These are phyloP conservation scores for Coccinonectria pachysandricola DNA, from an alignment of 2,329 filamentous ascomycete species.

Conservation along the genomic window DNA sequence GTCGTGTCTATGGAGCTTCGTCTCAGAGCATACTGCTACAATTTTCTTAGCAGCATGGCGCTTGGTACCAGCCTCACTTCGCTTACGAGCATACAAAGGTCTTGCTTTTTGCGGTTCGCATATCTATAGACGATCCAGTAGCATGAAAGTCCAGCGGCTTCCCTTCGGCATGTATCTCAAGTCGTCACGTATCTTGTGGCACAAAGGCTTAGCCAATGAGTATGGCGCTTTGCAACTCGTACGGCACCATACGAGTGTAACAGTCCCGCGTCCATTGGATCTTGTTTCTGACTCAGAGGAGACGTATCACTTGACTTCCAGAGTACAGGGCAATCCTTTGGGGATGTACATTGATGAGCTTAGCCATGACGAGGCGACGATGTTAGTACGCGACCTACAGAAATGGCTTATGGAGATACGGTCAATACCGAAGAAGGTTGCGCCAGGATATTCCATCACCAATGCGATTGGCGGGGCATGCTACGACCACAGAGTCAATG, in stretches of 20 bases:
- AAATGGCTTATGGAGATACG: neutral
- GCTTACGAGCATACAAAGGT: neutral
- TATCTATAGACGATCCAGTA: neutral
- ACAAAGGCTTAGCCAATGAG: slow-evolving; percentile 1
- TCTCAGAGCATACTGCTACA: neutral
- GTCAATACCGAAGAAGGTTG: neutral
- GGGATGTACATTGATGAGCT: slow-evolving; percentile 1
- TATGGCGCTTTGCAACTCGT: slow-evolving; percentile 1
- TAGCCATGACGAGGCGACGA: neutral
- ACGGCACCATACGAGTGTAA: neutral
- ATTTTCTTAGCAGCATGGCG: neutral
- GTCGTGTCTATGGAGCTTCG: neutral
- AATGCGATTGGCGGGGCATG: neutral
- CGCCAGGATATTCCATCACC: neutral
- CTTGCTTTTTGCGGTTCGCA: neutral
- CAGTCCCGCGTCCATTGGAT: neutral
- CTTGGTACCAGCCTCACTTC: neutral
- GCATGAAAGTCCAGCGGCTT: slow-evolving; percentile 1
- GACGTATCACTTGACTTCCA: neutral
- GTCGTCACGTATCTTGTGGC: neutral
- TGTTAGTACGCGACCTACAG: neutral
- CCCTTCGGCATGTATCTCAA: slow-evolving; percentile 4
- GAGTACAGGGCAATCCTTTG: neutral
- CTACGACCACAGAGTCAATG: slow-evolving; percentile 1
- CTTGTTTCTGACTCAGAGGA: neutral